Base-by-base conservation (phyloP, 1,284 basidiomycete genomes). In the Cutaneotrichosporon cutaneum region DNA sequence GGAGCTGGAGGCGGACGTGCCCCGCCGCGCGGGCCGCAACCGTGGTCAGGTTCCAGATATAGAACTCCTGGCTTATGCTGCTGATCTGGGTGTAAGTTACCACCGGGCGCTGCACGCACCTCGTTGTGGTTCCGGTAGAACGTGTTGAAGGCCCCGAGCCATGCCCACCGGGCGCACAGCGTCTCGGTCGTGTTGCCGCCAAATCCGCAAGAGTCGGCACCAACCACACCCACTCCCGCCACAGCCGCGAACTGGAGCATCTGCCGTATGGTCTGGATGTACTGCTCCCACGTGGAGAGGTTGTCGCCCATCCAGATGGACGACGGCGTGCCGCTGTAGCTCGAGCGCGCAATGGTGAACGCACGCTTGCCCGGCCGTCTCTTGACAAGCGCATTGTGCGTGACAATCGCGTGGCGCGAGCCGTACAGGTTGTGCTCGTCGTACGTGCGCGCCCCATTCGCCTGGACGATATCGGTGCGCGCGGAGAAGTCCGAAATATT, bases 151-250 rank as follows among this genome's bases (percentile, higher is more conserved):
- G 89, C 89, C 1, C 87, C 82, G 13, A 91, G 82, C 63, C 63
- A 65, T 0, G 63, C 57, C 90, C 90, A 92, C 24, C 90, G 84
- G 63, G 87, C 88, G 75, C 89, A 90, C 9, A 92, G 82, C 72
- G 90, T 88, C 74, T 92, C 90, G 69, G 89, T 85, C 0, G 87
- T 86, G 75, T 92, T 90, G 0, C 82, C 84, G 64, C 83, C 67
- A 59, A 80, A 80, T 13, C 79, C 79, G 44, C 80, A 89, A 0
- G 85, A 85, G 65, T 90, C 89, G 1, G 88, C 86, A 16, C 89
- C 89, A 26, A 89, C 88, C 76, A 90, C 86, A 11, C 59, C 61
- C 8, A 61, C 39, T n/a, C 64, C 59, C 7, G 55, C 55, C n/a
- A 72, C 27, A 5, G 60, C 51, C 16, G 60, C 32, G 18, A 61